These are phyloP conservation scores for Teratosphaeria zuluensis DNA, from an alignment of 2,329 filamentous ascomycete genomes.

Conservation along the genomic window DNA sequence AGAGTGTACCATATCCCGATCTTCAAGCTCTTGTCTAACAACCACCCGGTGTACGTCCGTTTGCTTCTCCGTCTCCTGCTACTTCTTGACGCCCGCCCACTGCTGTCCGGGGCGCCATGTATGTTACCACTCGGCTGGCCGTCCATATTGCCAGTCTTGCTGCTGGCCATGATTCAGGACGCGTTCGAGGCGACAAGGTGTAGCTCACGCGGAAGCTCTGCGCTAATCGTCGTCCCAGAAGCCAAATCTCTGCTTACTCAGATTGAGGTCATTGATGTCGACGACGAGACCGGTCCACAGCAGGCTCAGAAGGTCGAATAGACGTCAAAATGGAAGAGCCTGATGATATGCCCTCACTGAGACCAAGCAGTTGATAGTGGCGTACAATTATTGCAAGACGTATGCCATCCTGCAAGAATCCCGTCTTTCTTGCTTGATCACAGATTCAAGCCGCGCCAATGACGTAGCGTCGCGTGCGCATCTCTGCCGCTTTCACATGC, in stretches of 20 bases:
- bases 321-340: no score
- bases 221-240: not conserved
- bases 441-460: not conserved
- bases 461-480: not conserved
- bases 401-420: not conserved
- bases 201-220: not conserved
- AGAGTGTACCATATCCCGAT: constrained; percentile 80
- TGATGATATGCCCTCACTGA: no score
- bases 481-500: not conserved
- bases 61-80: not conserved
- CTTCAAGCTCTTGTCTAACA: constrained; percentile 31
- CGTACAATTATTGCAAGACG: no score
- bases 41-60: not conserved
- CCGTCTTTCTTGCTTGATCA: not conserved
- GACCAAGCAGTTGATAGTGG: no score
- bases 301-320: no score
- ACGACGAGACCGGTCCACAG: not conserved
- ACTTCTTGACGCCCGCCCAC: not conserved
- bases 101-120: not conserved
- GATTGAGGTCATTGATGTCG: not conserved
- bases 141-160: constrained; percentile 1
- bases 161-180: not conserved
- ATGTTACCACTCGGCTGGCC: not conserved
- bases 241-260: not conserved
- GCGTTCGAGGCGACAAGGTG: not conserved